Conservation (phyloP, 768 basidiomycete genomes). For the Boletus subcaerulescens region DNA sequence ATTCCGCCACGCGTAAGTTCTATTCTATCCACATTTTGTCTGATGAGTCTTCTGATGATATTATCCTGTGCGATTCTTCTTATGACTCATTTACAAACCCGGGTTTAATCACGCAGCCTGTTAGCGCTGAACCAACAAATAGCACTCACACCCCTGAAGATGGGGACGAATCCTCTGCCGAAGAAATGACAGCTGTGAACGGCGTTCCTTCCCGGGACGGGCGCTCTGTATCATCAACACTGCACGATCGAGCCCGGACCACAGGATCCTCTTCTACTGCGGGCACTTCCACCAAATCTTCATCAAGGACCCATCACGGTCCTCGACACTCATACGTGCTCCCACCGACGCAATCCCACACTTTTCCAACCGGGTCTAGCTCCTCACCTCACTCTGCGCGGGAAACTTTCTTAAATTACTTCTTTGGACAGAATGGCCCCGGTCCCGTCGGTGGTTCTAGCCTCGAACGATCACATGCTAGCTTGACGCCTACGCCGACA, state of each 20-base stretch:
- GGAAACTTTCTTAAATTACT: constrained; percentile 95
- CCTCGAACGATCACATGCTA: constrained; percentile 37
- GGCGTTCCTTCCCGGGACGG: constrained; percentile 51
- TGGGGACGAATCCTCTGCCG: constrained; percentile 62
- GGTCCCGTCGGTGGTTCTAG: constrained; percentile 64
- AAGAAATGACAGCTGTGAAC: constrained; percentile 53
- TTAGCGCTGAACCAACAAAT: constrained; percentile 60
- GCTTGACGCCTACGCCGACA: constrained; percentile 40
- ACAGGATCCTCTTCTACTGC: constrained; percentile 35
- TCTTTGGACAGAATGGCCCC: constrained; percentile 90
- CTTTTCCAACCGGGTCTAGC: constrained; percentile 33
- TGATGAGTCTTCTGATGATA: constrained; percentile 10
- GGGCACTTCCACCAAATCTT: constrained; percentile 24
- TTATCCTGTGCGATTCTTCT: constrained; percentile 9
- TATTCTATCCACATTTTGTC: constrained; percentile 2
- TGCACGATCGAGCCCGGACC: constrained; percentile 71
- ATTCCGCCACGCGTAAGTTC: constrained; percentile 52
- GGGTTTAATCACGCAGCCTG: constrained; percentile 43
- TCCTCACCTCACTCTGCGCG: constrained; percentile 57
- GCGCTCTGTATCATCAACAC: constrained; percentile 74
- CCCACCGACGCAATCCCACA: constrained; percentile 32
- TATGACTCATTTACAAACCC: constrained; percentile 11
- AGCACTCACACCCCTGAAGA: constrained; percentile 51
- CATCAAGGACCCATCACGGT: constrained; percentile 29
- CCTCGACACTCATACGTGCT: constrained; percentile 33